Percentiles rank a stretch among this genome's conserved stretches.
These are phyloP conservation scores for Cornus kousa DNA, from an alignment of 148 eudicot genomes.

Conservation along the genomic window DNA sequence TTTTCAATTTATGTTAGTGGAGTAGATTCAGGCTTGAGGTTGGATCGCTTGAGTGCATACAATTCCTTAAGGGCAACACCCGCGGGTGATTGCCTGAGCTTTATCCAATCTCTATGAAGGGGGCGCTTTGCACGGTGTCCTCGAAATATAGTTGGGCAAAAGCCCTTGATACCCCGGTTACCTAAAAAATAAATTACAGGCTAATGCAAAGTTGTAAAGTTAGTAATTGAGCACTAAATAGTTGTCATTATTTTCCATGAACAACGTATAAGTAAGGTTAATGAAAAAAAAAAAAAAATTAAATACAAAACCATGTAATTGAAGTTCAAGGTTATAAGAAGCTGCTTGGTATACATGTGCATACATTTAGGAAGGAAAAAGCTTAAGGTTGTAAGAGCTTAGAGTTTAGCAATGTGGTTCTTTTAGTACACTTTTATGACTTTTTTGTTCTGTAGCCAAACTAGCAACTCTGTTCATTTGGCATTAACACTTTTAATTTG, in stretches of 20 bases:
- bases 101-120: neutral
- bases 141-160: no score
- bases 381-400: neutral
- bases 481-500: neutral
- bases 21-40: neutral
- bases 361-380: neutral
- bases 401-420: neutral
- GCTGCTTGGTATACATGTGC: neutral
- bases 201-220: neutral
- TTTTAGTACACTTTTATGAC: neutral
- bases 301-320: neutral
- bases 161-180: no score
- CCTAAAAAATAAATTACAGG: neutral
- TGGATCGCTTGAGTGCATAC: no score
- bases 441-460: neutral
- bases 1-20: neutral
- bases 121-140: no score
- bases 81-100: neutral
- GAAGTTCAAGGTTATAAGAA: neutral
- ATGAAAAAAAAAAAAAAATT: no score
- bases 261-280: neutral
- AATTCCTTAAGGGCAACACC: no score
- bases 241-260: neutral
- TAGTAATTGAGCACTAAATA: neutral
- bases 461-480: neutral